Conservation (phyloP, 805 yeast species). For the Isabelozyma pseudorhagii region DNA sequence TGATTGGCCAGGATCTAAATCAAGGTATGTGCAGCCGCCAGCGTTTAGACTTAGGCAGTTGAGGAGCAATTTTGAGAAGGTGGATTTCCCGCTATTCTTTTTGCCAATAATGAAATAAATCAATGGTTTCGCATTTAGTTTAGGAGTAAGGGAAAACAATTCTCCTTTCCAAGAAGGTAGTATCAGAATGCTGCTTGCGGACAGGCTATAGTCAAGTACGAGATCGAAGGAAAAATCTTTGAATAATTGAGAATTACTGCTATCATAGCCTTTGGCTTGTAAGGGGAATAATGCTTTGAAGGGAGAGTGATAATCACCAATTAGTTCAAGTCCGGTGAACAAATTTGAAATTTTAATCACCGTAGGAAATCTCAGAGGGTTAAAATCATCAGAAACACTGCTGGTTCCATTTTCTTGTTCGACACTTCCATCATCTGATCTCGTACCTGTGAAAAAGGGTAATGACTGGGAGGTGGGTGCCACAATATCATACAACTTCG, state of each 20-base stretch:
- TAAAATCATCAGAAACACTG: slow-evolving; percentile 34
- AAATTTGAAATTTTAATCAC: slow-evolving; percentile 36
- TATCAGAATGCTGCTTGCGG: not conserved
- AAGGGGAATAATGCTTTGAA: slow-evolving; percentile 39
- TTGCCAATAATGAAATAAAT: slow-evolving; percentile 52
- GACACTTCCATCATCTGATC: slow-evolving; percentile 16
- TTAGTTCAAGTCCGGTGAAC: slow-evolving; percentile 42
- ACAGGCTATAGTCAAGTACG: slow-evolving; percentile 5
- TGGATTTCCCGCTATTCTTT: slow-evolving; percentile 82
- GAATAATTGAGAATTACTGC: slow-evolving; percentile 8
- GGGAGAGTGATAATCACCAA: slow-evolving; percentile 43
- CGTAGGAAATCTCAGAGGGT: slow-evolving; percentile 38
- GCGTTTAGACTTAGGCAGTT: slow-evolving; percentile 41
- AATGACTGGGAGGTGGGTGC: slow-evolving; percentile 32
- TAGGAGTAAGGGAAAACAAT: not conserved
- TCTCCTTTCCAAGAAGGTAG: not conserved
- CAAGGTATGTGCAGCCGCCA: slow-evolving; percentile 50
- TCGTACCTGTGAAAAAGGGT: slow-evolving; percentile 46
- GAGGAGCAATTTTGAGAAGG: slow-evolving; percentile 53
- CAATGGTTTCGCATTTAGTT: slow-evolving; percentile 7
- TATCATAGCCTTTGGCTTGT: not conserved
- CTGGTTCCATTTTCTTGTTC: slow-evolving; percentile 12
- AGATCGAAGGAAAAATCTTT: slow-evolving; percentile 38
- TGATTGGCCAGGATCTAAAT: slow-evolving; percentile 88
- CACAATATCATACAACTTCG: slow-evolving; percentile 21